Evolutionary conservation across 1,139 yeast species (phyloP).

Genomic region (Protomyces gravidus): DNA sequence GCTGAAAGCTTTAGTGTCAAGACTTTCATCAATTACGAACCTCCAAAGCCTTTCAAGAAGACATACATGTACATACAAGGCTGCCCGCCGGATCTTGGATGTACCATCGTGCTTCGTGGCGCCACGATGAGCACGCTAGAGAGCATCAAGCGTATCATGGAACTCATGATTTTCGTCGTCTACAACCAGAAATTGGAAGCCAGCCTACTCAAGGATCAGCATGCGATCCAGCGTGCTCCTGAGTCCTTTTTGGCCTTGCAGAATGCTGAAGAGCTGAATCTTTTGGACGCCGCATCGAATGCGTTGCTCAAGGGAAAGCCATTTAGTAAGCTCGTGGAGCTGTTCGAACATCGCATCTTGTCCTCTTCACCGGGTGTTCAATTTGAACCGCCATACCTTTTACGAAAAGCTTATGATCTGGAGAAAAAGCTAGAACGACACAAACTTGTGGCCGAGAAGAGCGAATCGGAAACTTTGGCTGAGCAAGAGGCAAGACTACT

Average conservation of each 20-base stretch:
- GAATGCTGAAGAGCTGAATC: constrained; percentile 31
- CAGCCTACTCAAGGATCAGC: constrained; percentile 71
- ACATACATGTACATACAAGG: constrained; percentile 76
- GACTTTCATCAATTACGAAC: constrained; percentile 53
- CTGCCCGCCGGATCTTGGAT: constrained; percentile 67
- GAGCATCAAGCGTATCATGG: constrained; percentile 71
- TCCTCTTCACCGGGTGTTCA: constrained; percentile 74
- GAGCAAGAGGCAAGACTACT: constrained; percentile 12
- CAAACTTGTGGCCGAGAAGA: constrained; percentile 9
- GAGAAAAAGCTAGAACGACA: constrained; percentile 37
- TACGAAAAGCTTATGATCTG: constrained; percentile 45
- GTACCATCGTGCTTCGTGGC: constrained; percentile 79
- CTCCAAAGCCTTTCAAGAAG: constrained; percentile 47
- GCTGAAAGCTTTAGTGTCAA: constrained; percentile 70
- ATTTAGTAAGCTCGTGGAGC: constrained; percentile 32
- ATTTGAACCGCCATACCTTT: constrained; percentile 61
- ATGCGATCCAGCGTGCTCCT: constrained; percentile 43
- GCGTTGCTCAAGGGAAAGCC: constrained; percentile 29
- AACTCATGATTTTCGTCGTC: constrained; percentile 70
- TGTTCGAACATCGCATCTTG: constrained; percentile 41
- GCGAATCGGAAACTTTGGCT: constrained; percentile 2
- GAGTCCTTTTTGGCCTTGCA: constrained; percentile 39
- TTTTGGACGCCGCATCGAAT: neutral
- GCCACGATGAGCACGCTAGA: constrained; percentile 54
- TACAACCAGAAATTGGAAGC: constrained; percentile 77